Conservation (phyloP, 2,329 filamentous ascomycete species). For the Fusarium domesticum region DNA sequence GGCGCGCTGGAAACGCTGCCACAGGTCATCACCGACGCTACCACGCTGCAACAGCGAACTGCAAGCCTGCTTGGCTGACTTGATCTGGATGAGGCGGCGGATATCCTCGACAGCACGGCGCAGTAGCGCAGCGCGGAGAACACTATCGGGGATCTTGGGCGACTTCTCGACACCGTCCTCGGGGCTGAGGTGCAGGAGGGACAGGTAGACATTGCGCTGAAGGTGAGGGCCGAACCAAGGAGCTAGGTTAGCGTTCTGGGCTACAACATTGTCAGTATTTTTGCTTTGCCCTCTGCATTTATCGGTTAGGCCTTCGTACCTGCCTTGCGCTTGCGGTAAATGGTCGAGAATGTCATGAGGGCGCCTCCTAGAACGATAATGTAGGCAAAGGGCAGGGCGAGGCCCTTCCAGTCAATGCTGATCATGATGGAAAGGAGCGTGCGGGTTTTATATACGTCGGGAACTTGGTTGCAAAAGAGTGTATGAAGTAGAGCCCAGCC, state of each 20-base stretch:
- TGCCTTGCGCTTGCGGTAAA: conserved; percentile 91
- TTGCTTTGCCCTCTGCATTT: neutral
- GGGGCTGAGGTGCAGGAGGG: conserved; percentile 75
- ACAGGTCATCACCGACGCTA: conserved; percentile 92
- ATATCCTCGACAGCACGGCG: conserved; percentile 91
- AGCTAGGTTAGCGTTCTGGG: conserved; percentile 76
- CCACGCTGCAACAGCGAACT: conserved; percentile 80
- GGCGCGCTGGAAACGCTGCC: conserved; percentile 85
- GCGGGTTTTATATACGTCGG: neutral
- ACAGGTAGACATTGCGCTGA: conserved; percentile 91
- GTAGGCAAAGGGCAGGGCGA: conserved; percentile 85
- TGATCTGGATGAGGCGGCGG: conserved; percentile 82
- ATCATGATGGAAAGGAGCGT: conserved; percentile 41
- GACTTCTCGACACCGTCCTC: conserved; percentile 63
- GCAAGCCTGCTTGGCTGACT: conserved; percentile 84
- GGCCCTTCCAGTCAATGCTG: conserved; percentile 73
- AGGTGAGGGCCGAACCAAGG: conserved; percentile 93
- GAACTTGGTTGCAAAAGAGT: conserved; percentile 1
- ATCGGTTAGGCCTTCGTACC: conserved; percentile 41
- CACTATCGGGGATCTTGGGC: conserved; percentile 71
- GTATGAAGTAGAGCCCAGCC: neutral
- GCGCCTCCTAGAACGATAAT: conserved; percentile 82
- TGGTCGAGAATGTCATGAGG: conserved; percentile 84
- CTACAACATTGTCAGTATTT: conserved; percentile 39
- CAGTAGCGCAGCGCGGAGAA: conserved; percentile 84